These are phyloP conservation scores for Wickerhamiella spandovensis DNA, from an alignment of 805 yeast genomes.

Conservation along the genomic window DNA sequence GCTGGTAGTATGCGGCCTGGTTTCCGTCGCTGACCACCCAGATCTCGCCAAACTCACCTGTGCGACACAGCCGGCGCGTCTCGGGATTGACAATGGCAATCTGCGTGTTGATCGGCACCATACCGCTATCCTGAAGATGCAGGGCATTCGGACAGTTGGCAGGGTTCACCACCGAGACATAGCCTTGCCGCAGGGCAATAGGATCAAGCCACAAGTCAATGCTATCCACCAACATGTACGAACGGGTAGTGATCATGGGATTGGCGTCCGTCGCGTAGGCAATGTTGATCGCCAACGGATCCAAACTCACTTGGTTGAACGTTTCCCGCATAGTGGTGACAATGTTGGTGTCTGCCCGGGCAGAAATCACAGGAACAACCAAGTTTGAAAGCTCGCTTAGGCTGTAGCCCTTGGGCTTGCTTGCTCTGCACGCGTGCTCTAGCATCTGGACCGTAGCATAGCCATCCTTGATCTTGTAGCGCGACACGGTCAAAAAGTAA, in stretches of 20 bases:
- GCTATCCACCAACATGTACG: constrained; percentile 80
- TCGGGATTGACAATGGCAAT: constrained; percentile 93
- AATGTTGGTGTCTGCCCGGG: constrained; percentile 52
- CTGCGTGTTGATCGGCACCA: constrained; percentile 90
- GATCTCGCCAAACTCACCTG: constrained; percentile 92
- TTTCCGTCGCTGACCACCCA: constrained; percentile 92
- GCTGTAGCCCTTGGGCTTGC: constrained; percentile 48
- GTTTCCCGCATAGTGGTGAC: constrained; percentile 41
- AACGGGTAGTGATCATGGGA: constrained; percentile 72
- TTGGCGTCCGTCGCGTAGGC: constrained; percentile 70
- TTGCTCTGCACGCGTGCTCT: constrained; percentile 49
- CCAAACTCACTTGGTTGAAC: constrained; percentile 51
- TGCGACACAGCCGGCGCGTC: constrained; percentile 59
- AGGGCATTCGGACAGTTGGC: constrained; percentile 54
- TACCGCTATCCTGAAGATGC: constrained; percentile 84
- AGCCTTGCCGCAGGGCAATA: constrained; percentile 78
- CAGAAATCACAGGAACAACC: constrained; percentile 63
- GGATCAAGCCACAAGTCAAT: constrained; percentile 81
- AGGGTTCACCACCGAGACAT: constrained; percentile 65
- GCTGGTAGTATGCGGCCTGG: constrained; percentile 42
- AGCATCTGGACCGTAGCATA: constrained; percentile 77
- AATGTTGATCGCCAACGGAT: constrained; percentile 56
- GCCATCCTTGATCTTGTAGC: constrained; percentile 72
- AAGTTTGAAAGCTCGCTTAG: constrained; percentile 59
- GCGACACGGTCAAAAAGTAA: constrained; percentile 55